Evolutionary conservation across 78 protist genomes (phyloP), one percentile per base, ranked within the genome.

Genomic region (Isochrysis galbana): DNA sequence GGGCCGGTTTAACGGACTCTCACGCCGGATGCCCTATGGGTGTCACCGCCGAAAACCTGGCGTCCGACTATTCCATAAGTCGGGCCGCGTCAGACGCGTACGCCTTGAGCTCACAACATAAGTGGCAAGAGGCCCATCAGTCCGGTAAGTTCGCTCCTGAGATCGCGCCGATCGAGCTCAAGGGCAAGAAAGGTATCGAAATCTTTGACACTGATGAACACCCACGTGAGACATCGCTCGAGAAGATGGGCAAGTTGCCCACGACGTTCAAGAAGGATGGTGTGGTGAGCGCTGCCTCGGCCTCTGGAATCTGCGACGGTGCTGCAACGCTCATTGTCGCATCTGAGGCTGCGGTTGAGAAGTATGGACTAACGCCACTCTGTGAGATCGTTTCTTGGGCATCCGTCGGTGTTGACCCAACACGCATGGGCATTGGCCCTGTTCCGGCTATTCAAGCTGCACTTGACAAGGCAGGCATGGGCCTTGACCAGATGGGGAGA

Each of bases 281-380:
- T 2, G n/a, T 70, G 14, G 94, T 95, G 54, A 97, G 96, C 0
- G 96, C 98, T 1, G 98, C 95, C 19, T 67, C 41, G 29, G 96
- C 97, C 61, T 92, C 95, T 2, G 94, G 96, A 32, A 94, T 97
- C 77, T 41, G 91, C 61, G 98, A 97, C 70, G 98, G 98, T 41
- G 98, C 97, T 19, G 96, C 92, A 4, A 41, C 94, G 38, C 46
- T 96, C 21, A 80, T 96, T 17, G 55, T 97, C 4, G 98, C 95
- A 34, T 21, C 61, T 44, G 97, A 88, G 87, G 95, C 87, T 26
- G 94, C 95, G 10, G 93, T 92, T 54, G 91, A 82, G 54, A 26
- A 36, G 77, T 91, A 94, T 78, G 78, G 78, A 77, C 91, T 96
- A 41, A 93, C 19, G 41, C 95, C 96, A 36, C 93, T 97, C 34